Conservation (phyloP, 1,284 basidiomycete genomes). For the Abortiporus biennis region DNA sequence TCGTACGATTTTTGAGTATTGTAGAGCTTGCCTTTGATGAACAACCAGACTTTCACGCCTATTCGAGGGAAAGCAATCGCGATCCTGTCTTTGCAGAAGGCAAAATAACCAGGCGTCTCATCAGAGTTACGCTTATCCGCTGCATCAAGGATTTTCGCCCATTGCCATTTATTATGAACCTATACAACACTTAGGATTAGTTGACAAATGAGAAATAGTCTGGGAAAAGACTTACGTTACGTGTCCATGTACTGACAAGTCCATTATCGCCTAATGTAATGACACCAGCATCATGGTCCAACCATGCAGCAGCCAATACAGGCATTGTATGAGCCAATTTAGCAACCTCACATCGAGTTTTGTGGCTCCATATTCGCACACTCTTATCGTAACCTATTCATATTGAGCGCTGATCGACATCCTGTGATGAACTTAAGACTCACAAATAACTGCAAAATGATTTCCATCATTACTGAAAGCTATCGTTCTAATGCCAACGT, state of each 20-base stretch:
- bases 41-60: conserved; percentile 62
- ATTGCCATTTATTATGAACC: conserved; percentile 51
- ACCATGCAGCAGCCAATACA: conserved; percentile 47
- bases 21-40: conserved; percentile 40
- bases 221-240: conserved; percentile 32
- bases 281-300: conserved; percentile 48
- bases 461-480: conserved; percentile 16
- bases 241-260: conserved; percentile 50
- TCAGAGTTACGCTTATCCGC: conserved; percentile 26
- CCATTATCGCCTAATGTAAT: conserved; percentile 52
- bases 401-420: background rate
- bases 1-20: background rate
- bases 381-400: conserved; percentile 44
- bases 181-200: conserved; percentile 15
- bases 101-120: conserved; percentile 41
- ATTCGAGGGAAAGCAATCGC: conserved; percentile 51
- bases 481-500: conserved; percentile 15
- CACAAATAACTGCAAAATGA: conserved; percentile 20
- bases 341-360: conserved; percentile 35
- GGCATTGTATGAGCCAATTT: conserved; percentile 32
- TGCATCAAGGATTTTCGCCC: conserved; percentile 45
- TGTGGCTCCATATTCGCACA: conserved; percentile 48
- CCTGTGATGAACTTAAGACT: conserved; percentile 6
- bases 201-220: background rate
- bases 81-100: conserved; percentile 48